These are phyloP conservation scores for Capniomyces stellatus DNA, from an alignment of 371 early-diverging fungal species.

Conservation along the genomic window DNA sequence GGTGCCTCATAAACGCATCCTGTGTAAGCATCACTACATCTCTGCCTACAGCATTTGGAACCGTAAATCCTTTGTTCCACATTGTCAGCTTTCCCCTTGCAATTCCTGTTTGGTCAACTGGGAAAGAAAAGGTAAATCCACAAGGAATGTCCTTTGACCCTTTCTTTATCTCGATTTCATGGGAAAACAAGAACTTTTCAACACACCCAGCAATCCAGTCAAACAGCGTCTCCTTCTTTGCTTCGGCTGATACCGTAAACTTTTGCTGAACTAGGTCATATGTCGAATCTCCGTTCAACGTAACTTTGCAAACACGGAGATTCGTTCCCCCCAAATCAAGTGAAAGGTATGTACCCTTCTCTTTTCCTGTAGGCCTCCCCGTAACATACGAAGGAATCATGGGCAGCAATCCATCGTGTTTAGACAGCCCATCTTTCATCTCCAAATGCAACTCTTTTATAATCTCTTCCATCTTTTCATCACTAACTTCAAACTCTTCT, in stretches of 20 bases:
- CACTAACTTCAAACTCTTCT: conserved; percentile 16
- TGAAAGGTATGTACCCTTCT: conserved; percentile 72
- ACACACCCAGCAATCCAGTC: conserved; percentile 89
- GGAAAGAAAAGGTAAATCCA: conserved; percentile 94
- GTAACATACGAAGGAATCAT: conserved; percentile 73
- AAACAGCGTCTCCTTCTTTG: conserved; percentile 63
- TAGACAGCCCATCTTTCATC: conserved; percentile 20
- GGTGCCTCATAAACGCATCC: conserved; percentile 44
- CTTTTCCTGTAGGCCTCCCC: conserved; percentile 58
- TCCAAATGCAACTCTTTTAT: conserved; percentile 16
- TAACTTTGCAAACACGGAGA: conserved; percentile 57
- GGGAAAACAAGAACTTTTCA: conserved; percentile 54
- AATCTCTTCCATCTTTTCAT: conserved; percentile 22
- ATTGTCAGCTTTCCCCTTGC: conserved; percentile 55
- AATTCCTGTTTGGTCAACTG: conserved; percentile 67
- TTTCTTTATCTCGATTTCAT: conserved; percentile 18
- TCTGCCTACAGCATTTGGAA: conserved; percentile 58
- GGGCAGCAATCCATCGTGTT: conserved; percentile 14
- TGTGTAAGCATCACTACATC: conserved; percentile 77
- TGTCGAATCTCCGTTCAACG: conserved; percentile 53
- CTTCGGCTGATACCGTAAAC: conserved; percentile 46
- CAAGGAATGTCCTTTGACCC: conserved; percentile 23
- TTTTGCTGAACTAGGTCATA: conserved; percentile 26
- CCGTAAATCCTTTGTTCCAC: conserved; percentile 91
- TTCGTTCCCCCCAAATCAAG: conserved; percentile 92